These are phyloP conservation scores for Phalaenopsis equestris DNA, from an alignment of 106 monocot species.

Conservation along the genomic window DNA sequence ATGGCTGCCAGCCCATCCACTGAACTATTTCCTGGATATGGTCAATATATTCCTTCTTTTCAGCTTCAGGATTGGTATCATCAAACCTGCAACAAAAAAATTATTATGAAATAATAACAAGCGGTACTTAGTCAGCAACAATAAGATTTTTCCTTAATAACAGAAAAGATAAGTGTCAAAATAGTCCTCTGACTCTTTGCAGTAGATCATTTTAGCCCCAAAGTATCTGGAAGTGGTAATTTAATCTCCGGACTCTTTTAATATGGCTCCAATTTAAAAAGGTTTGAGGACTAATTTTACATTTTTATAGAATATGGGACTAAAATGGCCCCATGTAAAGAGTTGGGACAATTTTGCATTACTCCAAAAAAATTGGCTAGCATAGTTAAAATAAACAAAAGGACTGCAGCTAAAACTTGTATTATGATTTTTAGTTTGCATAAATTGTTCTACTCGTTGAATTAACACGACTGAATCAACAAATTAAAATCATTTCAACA, in stretches of 20 bases:
- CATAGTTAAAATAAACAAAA: background rate
- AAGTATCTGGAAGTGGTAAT: no score
- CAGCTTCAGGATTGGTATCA: constrained; percentile 99
- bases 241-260: no score
- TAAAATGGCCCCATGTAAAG: no score
- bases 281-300: no score
- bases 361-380: background rate
- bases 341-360: no score
- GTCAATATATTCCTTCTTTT: constrained; percentile 89
- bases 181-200: no score
- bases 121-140: background rate
- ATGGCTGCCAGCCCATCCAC: constrained; percentile 99
- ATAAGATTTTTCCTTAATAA: background rate
- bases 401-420: background rate
- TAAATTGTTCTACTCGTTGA: background rate
- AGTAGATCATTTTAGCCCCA: no score
- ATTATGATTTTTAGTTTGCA: background rate
- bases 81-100: constrained; percentile 48
- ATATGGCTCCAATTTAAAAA: no score
- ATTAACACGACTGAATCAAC: background rate
- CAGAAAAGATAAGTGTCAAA: background rate
- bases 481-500: background rate
- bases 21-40: constrained; percentile 88
- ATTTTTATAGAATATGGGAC: no score
- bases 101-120: constrained; percentile 3